Percentiles rank a stretch among this genome's conserved stretches.
phyloP scores from a whole-genome alignment of 2,329 filamentous ascomycete genomes.

The Tolypocladium endophyticum region DNA sequence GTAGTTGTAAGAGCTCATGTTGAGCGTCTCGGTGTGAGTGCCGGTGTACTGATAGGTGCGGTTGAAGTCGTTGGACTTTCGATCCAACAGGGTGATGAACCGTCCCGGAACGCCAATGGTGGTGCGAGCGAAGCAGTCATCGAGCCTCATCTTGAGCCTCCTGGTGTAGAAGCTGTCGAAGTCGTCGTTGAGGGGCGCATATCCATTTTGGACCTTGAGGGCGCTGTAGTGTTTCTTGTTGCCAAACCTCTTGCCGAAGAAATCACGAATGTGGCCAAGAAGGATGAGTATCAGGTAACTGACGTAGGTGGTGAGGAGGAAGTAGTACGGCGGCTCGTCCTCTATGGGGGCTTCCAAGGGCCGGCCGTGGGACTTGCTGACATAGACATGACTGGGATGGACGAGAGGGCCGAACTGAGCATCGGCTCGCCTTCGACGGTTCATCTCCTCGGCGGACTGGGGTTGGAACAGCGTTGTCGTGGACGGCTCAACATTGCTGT shows the following conservation, averaged over 20 bases:
- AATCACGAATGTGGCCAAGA: constrained; percentile 90
- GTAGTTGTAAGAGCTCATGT: constrained; percentile 99
- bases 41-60: constrained; percentile 80
- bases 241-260: constrained; percentile 93
- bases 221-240: constrained; percentile 73
- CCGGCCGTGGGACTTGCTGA: constrained; percentile 75
- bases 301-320: constrained; percentile 93
- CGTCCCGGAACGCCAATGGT: constrained; percentile 89
- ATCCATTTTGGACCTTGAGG: constrained; percentile 74
- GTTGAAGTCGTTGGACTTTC: constrained; percentile 86
- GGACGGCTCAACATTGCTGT: constrained; percentile 58
- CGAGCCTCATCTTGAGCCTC: constrained; percentile 84
- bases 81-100: constrained; percentile 86
- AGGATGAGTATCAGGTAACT: constrained; percentile 94
- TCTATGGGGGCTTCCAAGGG: constrained; percentile 75
- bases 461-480: constrained; percentile 79
- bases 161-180: constrained; percentile 98
- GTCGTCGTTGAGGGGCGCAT: constrained; percentile 91
- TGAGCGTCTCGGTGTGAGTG: constrained; percentile 86
- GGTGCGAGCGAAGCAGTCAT: constrained; percentile 91
- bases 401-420: constrained; percentile 85
- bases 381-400: constrained; percentile 74
- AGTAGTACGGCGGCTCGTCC: constrained; percentile 95
- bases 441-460: constrained; percentile 72
- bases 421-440: constrained; percentile 64